phyloP scores from a whole-genome alignment of 371 early-diverging fungal genomes.

The Basidiobolus meristosporus region DNA sequence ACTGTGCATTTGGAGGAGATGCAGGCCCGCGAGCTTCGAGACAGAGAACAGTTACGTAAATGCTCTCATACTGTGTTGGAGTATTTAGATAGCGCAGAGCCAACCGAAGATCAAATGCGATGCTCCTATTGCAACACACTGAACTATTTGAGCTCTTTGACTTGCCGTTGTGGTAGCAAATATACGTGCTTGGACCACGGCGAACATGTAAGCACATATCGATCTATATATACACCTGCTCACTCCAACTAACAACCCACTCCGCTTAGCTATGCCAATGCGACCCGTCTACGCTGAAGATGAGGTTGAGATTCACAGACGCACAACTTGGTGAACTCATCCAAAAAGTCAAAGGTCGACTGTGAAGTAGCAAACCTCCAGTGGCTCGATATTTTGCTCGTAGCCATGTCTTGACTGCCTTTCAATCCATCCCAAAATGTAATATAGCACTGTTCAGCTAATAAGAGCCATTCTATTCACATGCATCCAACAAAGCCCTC shows the following conservation, averaged over 20 bases:
- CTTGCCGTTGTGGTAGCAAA: background rate
- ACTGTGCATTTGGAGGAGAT: background rate
- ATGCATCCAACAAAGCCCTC: too few species aligned
- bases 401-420: too few species aligned
- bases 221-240: background rate
- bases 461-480: too few species aligned
- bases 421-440: too few species aligned
- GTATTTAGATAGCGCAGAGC: constrained; percentile 4
- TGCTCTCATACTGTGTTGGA: background rate
- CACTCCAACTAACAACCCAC: background rate
- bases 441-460: too few species aligned
- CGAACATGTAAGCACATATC: background rate
- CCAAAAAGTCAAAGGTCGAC: too few species aligned
- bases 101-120: constrained; percentile 3
- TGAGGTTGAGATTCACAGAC: constrained; percentile 29
- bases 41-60: background rate
- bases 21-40: background rate
- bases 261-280: constrained; percentile 27
- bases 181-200: background rate
- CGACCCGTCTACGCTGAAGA: constrained; percentile 13
- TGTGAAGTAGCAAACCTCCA: too few species aligned
- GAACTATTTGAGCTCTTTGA: background rate
- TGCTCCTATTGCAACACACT: constrained; percentile 1
- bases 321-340: constrained; percentile 13
- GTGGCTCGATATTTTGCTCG: too few species aligned